phyloP scores from a whole-genome alignment of 306 rosid species.

The Malus orientalis region DNA sequence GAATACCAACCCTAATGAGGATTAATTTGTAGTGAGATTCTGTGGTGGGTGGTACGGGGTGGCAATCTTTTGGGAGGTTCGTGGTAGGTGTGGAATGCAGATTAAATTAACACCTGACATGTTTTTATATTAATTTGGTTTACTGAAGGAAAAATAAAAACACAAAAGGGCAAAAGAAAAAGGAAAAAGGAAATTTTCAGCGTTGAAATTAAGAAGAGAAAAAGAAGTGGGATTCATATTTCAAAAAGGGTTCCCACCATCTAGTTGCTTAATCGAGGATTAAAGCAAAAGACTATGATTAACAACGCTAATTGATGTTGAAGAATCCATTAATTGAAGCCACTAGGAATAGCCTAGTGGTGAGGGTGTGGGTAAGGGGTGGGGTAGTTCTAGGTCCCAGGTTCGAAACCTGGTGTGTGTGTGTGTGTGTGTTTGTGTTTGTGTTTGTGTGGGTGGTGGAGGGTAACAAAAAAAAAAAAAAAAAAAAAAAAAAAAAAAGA shows the following conservation, averaged over 20 bases:
- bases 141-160: background rate
- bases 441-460: too few species aligned
- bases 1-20: background rate
- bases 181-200: constrained; percentile 15
- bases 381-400: too few species aligned
- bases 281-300: background rate
- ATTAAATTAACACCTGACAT: constrained; percentile 30
- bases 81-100: constrained; percentile 18
- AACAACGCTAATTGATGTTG: constrained; percentile 22
- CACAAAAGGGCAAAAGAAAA: constrained; percentile 19
- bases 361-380: too few species aligned
- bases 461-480: too few species aligned
- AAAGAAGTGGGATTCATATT: background rate
- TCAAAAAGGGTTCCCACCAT: constrained; percentile 7
- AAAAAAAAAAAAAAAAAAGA: background rate
- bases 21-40: background rate
- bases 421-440: too few species aligned
- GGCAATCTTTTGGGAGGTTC: constrained; percentile 14
- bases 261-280: background rate
- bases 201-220: constrained; percentile 28
- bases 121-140: constrained; percentile 21
- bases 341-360: too few species aligned
- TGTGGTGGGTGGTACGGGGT: background rate
- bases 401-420: too few species aligned
- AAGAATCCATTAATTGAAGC: constrained; percentile 23